These are phyloP conservation scores for Didymella pinodella DNA, from an alignment of 2,329 filamentous ascomycete genomes.

Conservation along the genomic window DNA sequence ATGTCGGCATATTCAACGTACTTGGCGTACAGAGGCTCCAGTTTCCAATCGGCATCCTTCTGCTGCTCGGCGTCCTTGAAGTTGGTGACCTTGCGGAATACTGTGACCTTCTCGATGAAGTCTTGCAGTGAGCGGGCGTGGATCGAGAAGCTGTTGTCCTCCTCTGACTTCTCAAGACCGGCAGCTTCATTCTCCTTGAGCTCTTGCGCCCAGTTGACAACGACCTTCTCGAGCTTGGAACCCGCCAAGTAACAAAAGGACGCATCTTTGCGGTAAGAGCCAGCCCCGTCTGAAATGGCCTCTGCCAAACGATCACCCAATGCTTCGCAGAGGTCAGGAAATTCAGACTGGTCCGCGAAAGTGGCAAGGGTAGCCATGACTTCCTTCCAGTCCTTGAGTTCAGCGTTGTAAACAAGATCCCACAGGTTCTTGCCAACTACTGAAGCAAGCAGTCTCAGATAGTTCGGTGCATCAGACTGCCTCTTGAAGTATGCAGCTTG, in stretches of 20 bases:
- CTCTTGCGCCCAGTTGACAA: conserved; percentile 91
- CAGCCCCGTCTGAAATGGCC: conserved; percentile 61
- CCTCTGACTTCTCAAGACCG: conserved; percentile 71
- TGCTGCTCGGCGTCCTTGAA: conserved; percentile 81
- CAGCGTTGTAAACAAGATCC: conserved; percentile 97
- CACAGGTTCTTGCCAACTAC: conserved; percentile 96
- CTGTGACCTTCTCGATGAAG: conserved; percentile 97
- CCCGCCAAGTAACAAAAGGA: conserved; percentile 96
- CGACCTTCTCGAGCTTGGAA: conserved; percentile 96
- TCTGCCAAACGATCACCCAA: conserved; percentile 91
- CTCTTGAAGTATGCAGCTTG: conserved; percentile 89
- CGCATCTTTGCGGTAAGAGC: conserved; percentile 76
- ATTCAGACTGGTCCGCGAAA: conserved; percentile 89
- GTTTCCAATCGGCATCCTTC: conserved; percentile 83
- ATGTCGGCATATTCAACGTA: conserved; percentile 98
- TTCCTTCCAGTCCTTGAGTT: conserved; percentile 94
- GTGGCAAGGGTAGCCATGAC: conserved; percentile 96
- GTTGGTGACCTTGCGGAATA: conserved; percentile 93
- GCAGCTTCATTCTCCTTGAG: conserved; percentile 83
- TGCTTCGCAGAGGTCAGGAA: conserved; percentile 92
- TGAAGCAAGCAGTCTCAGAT: conserved; percentile 86
- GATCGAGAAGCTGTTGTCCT: conserved; percentile 87
- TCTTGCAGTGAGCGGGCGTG: conserved; percentile 88
- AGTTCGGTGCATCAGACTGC: conserved; percentile 84
- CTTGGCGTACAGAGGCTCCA: conserved; percentile 86